Base-by-base conservation (phyloP, 441 rosid species). In the Syzygium syzygioides region DNA sequence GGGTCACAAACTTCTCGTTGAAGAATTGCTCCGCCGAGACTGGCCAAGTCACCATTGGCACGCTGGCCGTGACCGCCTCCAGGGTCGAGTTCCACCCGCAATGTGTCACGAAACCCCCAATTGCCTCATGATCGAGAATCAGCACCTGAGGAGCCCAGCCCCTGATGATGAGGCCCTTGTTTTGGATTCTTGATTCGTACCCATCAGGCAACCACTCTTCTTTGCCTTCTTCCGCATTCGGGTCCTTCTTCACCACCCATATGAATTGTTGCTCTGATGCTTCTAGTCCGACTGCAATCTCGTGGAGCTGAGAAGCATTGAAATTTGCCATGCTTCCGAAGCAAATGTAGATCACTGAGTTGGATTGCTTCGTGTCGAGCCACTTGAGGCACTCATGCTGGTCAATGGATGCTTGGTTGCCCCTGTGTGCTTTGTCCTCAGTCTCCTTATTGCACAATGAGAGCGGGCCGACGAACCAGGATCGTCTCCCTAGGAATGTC, bases 131-230 rank as follows among this genome's bases (percentile, higher is more conserved):
- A 23, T 95, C 96, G 12, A 95, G 98, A 89, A 96, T 94, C 88
- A 94, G n/a, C 9, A 96, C 92, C 60, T 95, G 96, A 0, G 96
- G 98, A 0, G 96, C 98, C 97, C 96, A 96, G 3, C 96, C 96
- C 50, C 93, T 89, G 79, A 95, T 89, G 15, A 96, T 92, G 11
- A 96, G 59, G 18, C 97, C 96, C 28, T 87, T 94, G 2, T 90
- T 94, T 90, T 55, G 91, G 59, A 89, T 94, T 91, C 94, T 93
- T 56, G 93, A 85, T 90, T 94, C 95, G 55, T 92, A 94, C 28
- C 95, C 94, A 88, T 90, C 87, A 28, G 96, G 96, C 68, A 95
- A 87, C 95, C 96, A 94, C 30, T 91, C 94, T 62, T 93, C 93
- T 6, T 92, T 86, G 15, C 86, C 91, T 79, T 91, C 88, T 14